These are phyloP conservation scores for Spathaspora girioi DNA, from an alignment of 805 yeast species.

Conservation along the genomic window DNA sequence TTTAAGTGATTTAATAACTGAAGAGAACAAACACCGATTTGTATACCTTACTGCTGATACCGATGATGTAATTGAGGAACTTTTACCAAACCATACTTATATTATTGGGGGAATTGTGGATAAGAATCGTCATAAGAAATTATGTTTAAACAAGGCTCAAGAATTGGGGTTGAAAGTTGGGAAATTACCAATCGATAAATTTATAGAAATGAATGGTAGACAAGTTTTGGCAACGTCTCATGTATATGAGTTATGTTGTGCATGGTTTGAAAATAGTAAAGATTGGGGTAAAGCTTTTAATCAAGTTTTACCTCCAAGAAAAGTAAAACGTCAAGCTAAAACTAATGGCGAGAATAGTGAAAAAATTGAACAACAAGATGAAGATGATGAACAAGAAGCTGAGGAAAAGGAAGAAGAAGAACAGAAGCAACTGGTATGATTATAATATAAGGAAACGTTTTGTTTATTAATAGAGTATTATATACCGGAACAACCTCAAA, in stretches of 20 bases:
- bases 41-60: conserved; percentile 88
- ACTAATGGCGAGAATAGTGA: neutral
- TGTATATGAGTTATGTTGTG: conserved; percentile 82
- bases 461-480: too few relatives aligned
- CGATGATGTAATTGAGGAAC: conserved; percentile 56
- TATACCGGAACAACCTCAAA: neutral
- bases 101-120: conserved; percentile 96
- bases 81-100: conserved; percentile 71
- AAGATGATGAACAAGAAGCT: neutral
- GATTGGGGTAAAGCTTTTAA: conserved; percentile 90
- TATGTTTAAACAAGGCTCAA: conserved; percentile 81
- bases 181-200: conserved; percentile 83
- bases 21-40: conserved; percentile 34
- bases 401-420: neutral
- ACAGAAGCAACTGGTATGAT: too few relatives aligned
- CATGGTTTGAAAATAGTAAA: conserved; percentile 63
- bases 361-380: neutral
- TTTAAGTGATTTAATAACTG: conserved; percentile 21
- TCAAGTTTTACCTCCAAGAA: conserved; percentile 80
- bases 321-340: conserved; percentile 32
- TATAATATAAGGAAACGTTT: too few relatives aligned
- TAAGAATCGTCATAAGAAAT: conserved; percentile 79
- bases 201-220: conserved; percentile 77
- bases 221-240: conserved; percentile 91
- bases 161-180: conserved; percentile 67